Percentiles rank a stretch among this genome's conserved stretches.
phyloP scores from a whole-genome alignment of 495 filamentous ascomycete species.

The Penicillium daleae region DNA sequence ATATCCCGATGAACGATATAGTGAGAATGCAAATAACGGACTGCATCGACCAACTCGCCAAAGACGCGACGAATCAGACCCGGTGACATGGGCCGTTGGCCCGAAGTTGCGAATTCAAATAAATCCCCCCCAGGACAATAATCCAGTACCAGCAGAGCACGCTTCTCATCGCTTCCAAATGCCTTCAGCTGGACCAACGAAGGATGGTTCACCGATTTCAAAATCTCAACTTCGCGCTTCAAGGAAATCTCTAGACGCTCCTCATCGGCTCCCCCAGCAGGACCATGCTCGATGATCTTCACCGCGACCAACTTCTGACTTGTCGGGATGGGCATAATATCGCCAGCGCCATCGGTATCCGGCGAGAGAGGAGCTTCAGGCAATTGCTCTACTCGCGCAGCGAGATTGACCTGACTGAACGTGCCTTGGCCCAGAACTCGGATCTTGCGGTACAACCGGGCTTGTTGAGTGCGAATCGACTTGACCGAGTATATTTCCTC shows the following conservation, averaged over 20 bases:
- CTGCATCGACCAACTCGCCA: constrained; percentile 82
- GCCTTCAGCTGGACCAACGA: constrained; percentile 88
- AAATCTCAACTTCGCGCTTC: constrained; percentile 92
- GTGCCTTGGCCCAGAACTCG: constrained; percentile 87
- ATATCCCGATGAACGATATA: constrained; percentile 96
- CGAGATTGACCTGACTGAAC: constrained; percentile 91
- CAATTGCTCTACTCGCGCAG: constrained; percentile 60
- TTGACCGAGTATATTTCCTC: constrained; percentile 51
- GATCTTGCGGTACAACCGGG: constrained; percentile 69
- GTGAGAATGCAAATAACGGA: constrained; percentile 80
- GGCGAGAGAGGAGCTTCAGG: constrained; percentile 29
- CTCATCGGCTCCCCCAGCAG: constrained; percentile 86
- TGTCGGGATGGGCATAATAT: constrained; percentile 48
- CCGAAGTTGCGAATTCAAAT: constrained; percentile 82
- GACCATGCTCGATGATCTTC: constrained; percentile 93
- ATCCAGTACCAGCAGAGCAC: constrained; percentile 81
- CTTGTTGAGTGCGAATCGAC: constrained; percentile 49
- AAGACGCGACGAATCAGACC: constrained; percentile 82
- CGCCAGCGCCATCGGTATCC: constrained; percentile 38
- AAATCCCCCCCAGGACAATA: constrained; percentile 95
- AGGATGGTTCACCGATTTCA: constrained; percentile 84
- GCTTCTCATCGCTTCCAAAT: constrained; percentile 77
- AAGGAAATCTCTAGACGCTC: constrained; percentile 88
- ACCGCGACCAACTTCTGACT: constrained; percentile 82
- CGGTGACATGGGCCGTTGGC: constrained; percentile 65